Base-by-base conservation (phyloP, 2,329 filamentous ascomycete species). In the Phialophora macrospora region DNA sequence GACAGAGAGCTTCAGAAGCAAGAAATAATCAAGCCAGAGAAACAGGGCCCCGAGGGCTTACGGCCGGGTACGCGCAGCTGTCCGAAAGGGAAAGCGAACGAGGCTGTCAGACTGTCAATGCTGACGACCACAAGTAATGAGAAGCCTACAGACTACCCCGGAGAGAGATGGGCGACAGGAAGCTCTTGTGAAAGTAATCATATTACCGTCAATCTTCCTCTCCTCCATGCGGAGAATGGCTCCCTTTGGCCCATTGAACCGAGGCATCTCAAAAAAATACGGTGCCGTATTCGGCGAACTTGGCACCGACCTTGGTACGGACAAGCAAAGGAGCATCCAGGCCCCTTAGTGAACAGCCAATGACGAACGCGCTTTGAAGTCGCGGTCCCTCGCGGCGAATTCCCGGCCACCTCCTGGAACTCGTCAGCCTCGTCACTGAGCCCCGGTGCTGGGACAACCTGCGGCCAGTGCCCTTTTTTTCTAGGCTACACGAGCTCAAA, bases 371-470 rank as follows among this genome's bases (percentile, higher is more conserved):
- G 38, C 38, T n/a, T n/a, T n/a, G 38, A 8, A 17, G 8, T 44
- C 14, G 38, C 38, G 38, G 38, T n/a, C 17, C 6, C 6, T 34
- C 32, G 9, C 32, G 32, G 32, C 32, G 12, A 34, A 34, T 34
- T 34, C 34, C 58, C 30, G 4, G 58, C 30, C 58, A 41, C 58
- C 58, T 51, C 58, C 58, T 60, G 58, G 58, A 60, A 34, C 26
- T 51, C 32, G 28, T 52, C 58, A 60, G 58, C 58, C 58, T 60
- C 32, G 58, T 51, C 48, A 22, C 52, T 44, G 28, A 32, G 52
- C 22, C 48, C 38, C 1, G 44, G 26, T 20, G n/a, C 8, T 4
- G 12, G 44, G 9, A 12, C 28, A 26, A 26, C 14, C 22, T 26
- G 17, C 14, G 20, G 24, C 44, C 9, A 20, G 14, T 41, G 22